A percentile compares a stretch with the other conserved stretches of the same genome.
These are phyloP conservation scores for Pulicaria dysenterica DNA, from an alignment of 129 eudicot genomes.

Conservation along the genomic window DNA sequence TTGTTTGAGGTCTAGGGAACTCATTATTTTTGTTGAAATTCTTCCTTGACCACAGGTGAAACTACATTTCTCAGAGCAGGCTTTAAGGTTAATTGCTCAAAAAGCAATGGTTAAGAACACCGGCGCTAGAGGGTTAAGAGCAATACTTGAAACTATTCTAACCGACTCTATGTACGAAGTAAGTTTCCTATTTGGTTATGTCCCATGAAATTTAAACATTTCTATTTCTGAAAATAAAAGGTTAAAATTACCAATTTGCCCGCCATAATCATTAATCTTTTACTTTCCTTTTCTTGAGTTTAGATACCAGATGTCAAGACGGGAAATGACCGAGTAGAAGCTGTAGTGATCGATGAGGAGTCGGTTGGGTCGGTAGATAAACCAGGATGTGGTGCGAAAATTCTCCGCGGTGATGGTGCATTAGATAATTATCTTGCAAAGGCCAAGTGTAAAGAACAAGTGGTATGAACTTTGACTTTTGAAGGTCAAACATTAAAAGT, in stretches of 20 bases:
- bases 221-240: background rate
- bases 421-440: slow-evolving; percentile 60
- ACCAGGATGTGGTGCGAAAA: slow-evolving; percentile 69
- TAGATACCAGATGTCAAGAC: slow-evolving; percentile 78
- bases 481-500: background rate
- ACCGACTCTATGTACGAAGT: slow-evolving; percentile 99
- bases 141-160: slow-evolving; percentile 77
- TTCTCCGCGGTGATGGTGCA: slow-evolving; percentile 83
- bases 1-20: background rate
- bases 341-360: slow-evolving; percentile 87
- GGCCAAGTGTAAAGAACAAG: slow-evolving; percentile 38
- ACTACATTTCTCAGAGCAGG: slow-evolving; percentile 77
- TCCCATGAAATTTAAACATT: slow-evolving; percentile 1
- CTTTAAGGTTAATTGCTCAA: slow-evolving; percentile 67
- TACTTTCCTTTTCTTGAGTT: background rate
- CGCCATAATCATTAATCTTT: background rate
- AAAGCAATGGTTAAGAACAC: slow-evolving; percentile 88
- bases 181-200: slow-evolving; percentile 10
- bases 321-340: slow-evolving; percentile 80
- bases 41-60: slow-evolving; percentile 52
- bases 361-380: slow-evolving; percentile 59
- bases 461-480: slow-evolving; percentile 43
- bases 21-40: background rate
- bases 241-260: background rate
- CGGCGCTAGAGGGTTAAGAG: slow-evolving; percentile 94